Base-by-base conservation (phyloP, 805 yeast genomes). In the Teunomyces barrocoloradensis region DNA sequence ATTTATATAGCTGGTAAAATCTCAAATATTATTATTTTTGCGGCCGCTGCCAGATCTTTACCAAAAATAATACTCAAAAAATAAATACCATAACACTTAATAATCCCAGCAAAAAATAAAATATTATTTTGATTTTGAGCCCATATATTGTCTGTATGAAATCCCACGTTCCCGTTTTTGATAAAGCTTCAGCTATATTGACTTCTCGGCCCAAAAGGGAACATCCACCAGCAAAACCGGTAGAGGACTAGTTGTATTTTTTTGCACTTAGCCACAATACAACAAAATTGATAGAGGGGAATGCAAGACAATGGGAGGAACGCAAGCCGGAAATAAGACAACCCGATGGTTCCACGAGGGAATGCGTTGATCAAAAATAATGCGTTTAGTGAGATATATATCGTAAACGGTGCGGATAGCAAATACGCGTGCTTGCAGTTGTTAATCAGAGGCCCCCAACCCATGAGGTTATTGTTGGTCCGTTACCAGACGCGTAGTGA, bases 1-100 rank as follows among this genome's bases (percentile, higher is more conserved):
- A 39, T 39, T 25, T 39, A 39, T 39, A 39, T 37, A 17, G 29
- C 25, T 37, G 40, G 15, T 25, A 23, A 23, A 37, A 18, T 18
- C 20, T 13, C 10, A 6, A 32, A 32, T 13, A 13, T 6, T 32
- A n/a, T 32, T 13, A 32, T 32, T 32, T 32, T 32, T 15, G 18
- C 9, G 34, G 18, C 12, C 17, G n/a, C 15, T 13, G 11, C 34
- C 34, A 32, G 34, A 32, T 32, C 34, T 15, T 15, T 32, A n/a
- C 10, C 5, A 12, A 32, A 13, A 32, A 32, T 11, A 32, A 32
- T 32, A 32, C 7, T 15, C 12, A 15, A 9, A 4, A 4, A 7
- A 30, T 6, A 13, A 32, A n/a, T 13, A 6, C 4, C 9, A 32
- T 5, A 13, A 13, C 12, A 13, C 15, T n/a, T 7, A 6, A 13